Evolutionary conservation across 306 rosid genomes (phyloP).

Genomic region (Corylus americana): DNA sequence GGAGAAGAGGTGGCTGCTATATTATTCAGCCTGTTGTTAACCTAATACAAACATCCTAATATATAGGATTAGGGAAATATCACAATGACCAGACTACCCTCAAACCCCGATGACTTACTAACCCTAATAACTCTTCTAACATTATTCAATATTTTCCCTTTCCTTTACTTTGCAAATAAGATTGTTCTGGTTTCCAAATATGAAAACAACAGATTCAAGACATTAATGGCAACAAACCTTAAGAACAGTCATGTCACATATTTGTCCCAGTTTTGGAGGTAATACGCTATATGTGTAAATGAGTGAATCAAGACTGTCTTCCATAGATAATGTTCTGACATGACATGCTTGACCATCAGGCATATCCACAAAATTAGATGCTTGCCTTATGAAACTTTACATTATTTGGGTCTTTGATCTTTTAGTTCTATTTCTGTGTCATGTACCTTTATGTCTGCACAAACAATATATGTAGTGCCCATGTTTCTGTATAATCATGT

Average conservation of each 20-base stretch:
- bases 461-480: background rate
- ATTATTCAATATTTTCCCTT: background rate
- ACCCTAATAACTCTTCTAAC: no score
- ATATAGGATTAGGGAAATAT: no score
- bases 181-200: background rate
- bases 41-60: no score
- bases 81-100: no score
- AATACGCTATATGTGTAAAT: background rate
- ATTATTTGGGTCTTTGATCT: background rate
- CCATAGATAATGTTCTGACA: background rate
- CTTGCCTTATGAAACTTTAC: background rate
- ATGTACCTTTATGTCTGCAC: background rate
- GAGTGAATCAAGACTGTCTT: background rate
- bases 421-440: background rate
- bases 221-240: background rate
- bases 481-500: background rate
- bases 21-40: no score
- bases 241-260: background rate
- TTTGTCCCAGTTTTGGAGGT: background rate
- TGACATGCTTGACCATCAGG: background rate
- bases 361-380: background rate
- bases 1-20: no score
- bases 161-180: background rate
- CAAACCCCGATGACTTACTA: no score
- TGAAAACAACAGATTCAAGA: background rate